These are phyloP conservation scores for Cladosporium sp. DNA, from an alignment of 2,329 filamentous ascomycete species.

Conservation along the genomic window DNA sequence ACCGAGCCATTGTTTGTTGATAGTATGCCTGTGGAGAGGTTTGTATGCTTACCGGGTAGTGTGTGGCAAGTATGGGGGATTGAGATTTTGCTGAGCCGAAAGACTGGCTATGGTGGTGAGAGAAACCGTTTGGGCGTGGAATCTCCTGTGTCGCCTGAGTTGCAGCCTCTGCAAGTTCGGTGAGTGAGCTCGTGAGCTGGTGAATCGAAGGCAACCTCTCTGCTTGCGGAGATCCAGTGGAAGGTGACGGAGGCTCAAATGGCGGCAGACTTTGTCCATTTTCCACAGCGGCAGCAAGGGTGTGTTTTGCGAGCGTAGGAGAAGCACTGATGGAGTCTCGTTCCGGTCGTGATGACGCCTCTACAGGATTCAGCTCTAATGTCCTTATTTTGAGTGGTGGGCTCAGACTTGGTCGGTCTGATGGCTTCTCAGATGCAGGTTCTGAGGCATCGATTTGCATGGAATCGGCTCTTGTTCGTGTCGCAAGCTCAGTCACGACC, in stretches of 20 bases:
- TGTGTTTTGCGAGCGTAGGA: conserved; percentile 9
- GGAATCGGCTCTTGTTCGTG: not conserved
- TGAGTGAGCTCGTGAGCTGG: conserved; percentile 24
- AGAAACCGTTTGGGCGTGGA: conserved; percentile 16
- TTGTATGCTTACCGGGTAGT: conserved; percentile 23
- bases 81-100: conserved; percentile 27
- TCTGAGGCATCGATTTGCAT: not conserved
- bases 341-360: conserved; percentile 1
- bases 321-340: conserved; percentile 13
- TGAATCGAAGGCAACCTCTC: conserved; percentile 30
- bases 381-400: not conserved
- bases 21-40: conserved; percentile 24
- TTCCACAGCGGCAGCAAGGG: conserved; percentile 14
- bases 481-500: not conserved
- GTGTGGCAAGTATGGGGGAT: conserved; percentile 23
- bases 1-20: conserved; percentile 16
- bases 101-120: conserved; percentile 26
- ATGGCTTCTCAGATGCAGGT: not conserved
- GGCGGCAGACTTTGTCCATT: conserved; percentile 19
- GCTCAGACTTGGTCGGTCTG: not conserved
- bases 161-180: conserved; percentile 26
- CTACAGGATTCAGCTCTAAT: not conserved
- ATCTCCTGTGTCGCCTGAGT: conserved; percentile 22
- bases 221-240: conserved; percentile 18
- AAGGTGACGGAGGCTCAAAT: conserved; percentile 21